phyloP scores from a whole-genome alignment of 1,139 yeast genomes.

The Magnusiomyces sp. region DNA sequence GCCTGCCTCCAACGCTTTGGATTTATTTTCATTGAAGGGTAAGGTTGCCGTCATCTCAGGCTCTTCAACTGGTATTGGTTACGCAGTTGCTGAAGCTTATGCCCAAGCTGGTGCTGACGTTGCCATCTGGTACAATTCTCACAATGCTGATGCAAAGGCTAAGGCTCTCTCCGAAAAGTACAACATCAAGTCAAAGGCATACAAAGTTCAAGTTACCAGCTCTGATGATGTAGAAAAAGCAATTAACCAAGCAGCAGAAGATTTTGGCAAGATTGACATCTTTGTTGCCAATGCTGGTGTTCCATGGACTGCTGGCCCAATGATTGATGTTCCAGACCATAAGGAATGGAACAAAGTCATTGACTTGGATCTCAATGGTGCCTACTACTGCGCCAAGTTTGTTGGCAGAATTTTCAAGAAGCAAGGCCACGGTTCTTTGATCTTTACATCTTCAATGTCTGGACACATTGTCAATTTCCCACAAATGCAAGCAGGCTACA shows the following conservation, averaged over 20 bases:
- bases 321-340: slow-evolving; percentile 51
- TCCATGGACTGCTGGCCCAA: slow-evolving; percentile 72
- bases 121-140: slow-evolving; percentile 72
- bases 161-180: slow-evolving; percentile 49
- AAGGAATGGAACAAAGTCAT: slow-evolving; percentile 60
- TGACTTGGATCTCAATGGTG: slow-evolving; percentile 66
- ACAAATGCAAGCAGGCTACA: slow-evolving; percentile 81
- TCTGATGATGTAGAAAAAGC: slow-evolving; percentile 50
- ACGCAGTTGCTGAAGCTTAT: slow-evolving; percentile 73
- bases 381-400: slow-evolving; percentile 63
- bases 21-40: slow-evolving; percentile 49
- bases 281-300: slow-evolving; percentile 91
- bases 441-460: slow-evolving; percentile 85
- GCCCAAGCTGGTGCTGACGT: slow-evolving; percentile 91
- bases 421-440: slow-evolving; percentile 64
- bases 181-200: slow-evolving; percentile 61
- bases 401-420: slow-evolving; percentile 66
- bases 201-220: slow-evolving; percentile 60
- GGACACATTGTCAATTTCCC: slow-evolving; percentile 86
- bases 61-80: slow-evolving; percentile 79
- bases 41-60: slow-evolving; percentile 88
- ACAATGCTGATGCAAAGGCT: slow-evolving; percentile 55
- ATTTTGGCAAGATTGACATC: slow-evolving; percentile 71
- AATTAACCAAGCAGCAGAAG: slow-evolving; percentile 51
- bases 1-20: slow-evolving; percentile 28